These are phyloP conservation scores for Amaranthus palmeri DNA, from an alignment of 148 eudicot species.

Conservation along the genomic window DNA sequence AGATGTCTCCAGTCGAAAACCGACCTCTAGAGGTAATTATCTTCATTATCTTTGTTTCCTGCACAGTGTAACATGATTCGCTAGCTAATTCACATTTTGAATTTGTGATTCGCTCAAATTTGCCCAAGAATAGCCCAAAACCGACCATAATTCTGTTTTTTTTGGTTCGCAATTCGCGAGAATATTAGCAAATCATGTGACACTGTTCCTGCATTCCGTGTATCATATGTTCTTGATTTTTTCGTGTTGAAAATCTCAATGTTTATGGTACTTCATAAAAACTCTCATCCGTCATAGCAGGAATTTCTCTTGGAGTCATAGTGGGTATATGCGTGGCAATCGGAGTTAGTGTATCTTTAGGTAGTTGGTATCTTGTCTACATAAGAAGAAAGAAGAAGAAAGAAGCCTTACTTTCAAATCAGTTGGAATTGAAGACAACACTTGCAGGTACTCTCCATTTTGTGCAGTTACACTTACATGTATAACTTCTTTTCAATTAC, in stretches of 20 bases:
- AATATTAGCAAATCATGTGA: no score
- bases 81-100: no score
- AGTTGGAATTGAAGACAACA: constrained; percentile 26
- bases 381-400: constrained; percentile 38
- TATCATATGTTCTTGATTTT: not conserved
- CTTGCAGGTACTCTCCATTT: constrained; percentile 27
- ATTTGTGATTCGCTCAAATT: no score
- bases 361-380: constrained; percentile 29
- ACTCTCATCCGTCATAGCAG: constrained; percentile 31
- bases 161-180: no score
- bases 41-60: not conserved
- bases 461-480: not conserved
- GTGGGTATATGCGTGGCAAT: constrained; percentile 43
- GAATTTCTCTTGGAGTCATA: constrained; percentile 40
- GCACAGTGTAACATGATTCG: no score
- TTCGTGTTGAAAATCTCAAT: constrained; percentile 5
- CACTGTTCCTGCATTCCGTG: not conserved
- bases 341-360: constrained; percentile 32
- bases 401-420: constrained; percentile 25
- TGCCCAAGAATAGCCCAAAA: no score
- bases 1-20: constrained; percentile 20
- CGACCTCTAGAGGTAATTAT: constrained; percentile 26
- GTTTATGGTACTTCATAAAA: constrained; percentile 8
- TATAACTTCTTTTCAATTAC: no score
- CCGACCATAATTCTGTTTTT: no score